Percentiles rank a stretch among this genome's conserved stretches.
Evolutionary conservation across 371 early-diverging fungal species (phyloP).

Genomic region (Mucor plumbeus): DNA sequence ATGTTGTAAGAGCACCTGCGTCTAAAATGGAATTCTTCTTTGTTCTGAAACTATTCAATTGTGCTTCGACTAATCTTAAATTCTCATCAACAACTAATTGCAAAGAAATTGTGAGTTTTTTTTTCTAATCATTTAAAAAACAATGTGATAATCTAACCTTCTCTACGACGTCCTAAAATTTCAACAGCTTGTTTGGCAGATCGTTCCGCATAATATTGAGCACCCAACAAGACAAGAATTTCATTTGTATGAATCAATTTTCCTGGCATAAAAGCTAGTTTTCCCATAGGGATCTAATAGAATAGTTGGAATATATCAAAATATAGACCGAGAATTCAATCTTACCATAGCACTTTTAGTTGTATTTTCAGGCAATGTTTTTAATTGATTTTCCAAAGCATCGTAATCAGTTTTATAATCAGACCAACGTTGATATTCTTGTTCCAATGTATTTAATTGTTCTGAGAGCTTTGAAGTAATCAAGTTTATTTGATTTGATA

Average conservation of each 20-base stretch:
- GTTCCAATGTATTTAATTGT: conserved; percentile 21
- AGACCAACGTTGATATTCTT: conserved; percentile 30
- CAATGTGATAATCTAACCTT: conserved; percentile 44
- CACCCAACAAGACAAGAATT: conserved; percentile 84
- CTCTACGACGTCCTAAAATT: conserved; percentile 73
- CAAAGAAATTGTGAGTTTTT: neutral
- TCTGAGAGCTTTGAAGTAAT: conserved; percentile 21
- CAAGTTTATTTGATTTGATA: conserved; percentile 20
- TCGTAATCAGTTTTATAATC: conserved; percentile 62
- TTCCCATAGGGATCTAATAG: conserved; percentile 77
- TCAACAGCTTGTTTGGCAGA: conserved; percentile 78
- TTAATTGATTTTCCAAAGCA: conserved; percentile 56
- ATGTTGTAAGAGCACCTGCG: conserved; percentile 17
- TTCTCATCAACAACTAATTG: conserved; percentile 66
- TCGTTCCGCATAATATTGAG: conserved; percentile 89
- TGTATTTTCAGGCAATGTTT: conserved; percentile 57
- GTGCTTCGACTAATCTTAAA: conserved; percentile 55
- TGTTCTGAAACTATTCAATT: conserved; percentile 52
- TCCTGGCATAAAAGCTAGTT: conserved; percentile 90
- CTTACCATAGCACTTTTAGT: conserved; percentile 61
- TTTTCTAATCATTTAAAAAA: too few species aligned
- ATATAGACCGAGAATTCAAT: neutral
- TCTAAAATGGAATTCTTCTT: conserved; percentile 28
- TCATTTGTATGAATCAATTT: conserved; percentile 89
- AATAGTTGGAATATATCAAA: neutral